Evolutionary conservation across 805 yeast genomes (phyloP), one percentile per base, ranked within the genome.

Genomic region (Sporopachydermia lactativora): DNA sequence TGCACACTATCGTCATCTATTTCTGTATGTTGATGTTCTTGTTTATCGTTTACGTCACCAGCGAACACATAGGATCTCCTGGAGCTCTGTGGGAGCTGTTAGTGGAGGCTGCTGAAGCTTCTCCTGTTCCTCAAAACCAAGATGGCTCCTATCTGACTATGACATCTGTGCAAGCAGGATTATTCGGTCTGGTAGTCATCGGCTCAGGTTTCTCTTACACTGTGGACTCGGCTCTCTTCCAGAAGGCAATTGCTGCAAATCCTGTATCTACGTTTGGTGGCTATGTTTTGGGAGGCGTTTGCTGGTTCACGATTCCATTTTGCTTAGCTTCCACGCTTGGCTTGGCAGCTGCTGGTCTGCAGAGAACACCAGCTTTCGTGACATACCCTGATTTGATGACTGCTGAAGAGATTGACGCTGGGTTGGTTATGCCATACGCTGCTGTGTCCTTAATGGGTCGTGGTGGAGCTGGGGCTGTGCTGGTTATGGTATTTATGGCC

Each of bases 121-220:
- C 47, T 39, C 68, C 68, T 15, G 72, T 80, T 24, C 65, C 59
- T 13, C 94, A 95, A 35, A 88, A 88, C 55, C 78, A 84, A 1
- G 76, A 74, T 2, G 96, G 97, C 39, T 81, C 89, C 3, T 88
- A 79, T 55, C 66, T 89, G 51, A 89, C 97, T 19, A 81, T 89
- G 83, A 71, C 77, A 50, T 83, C 95, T 3, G 71, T 73, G 50
- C 49, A 53, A 41, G 54, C 55, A 39, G 55, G 57, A 19, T 42
- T 50, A 4, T 52, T 49, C 44, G 55, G 60, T 13, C 42, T 57
- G 35, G 49, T 51, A 39, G 41, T 53, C 15, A 46, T 60, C 37
- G 62, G 61, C n/a, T 60, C 63, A 1, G 63, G 62, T 35, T 54
- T 63, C 54, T 62, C 60, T 3, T 53, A 57, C 11, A 50, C 59